Conservation (phyloP, 352 stramenopile species). For the Thraustotheca clavata region DNA sequence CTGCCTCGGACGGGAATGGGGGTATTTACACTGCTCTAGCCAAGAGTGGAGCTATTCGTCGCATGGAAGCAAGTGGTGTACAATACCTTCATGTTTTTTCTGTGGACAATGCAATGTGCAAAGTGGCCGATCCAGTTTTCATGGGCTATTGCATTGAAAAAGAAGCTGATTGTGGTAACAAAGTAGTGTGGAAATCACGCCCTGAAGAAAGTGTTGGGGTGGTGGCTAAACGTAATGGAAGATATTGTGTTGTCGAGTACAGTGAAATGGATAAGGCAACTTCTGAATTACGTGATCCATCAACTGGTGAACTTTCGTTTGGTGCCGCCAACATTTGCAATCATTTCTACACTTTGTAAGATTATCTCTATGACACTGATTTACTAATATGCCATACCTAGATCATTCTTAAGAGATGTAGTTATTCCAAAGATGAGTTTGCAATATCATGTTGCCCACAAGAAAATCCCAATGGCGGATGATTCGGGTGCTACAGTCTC, state of each 20-base stretch:
- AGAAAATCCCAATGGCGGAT: conserved; percentile 95
- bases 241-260: conserved; percentile 96
- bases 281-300: conserved; percentile 47
- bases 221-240: conserved; percentile 67
- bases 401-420: conserved; percentile 77
- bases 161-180: conserved; percentile 93
- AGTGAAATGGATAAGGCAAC: conserved; percentile 87
- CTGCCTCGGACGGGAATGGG: conserved; percentile 97
- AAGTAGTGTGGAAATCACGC: conserved; percentile 92
- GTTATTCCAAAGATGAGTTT: conserved; percentile 70
- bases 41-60: conserved; percentile 77
- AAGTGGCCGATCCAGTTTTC: conserved; percentile 93
- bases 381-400: conserved; percentile 11
- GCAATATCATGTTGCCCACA: conserved; percentile 95
- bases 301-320: conserved; percentile 85
- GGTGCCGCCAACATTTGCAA: conserved; percentile 98
- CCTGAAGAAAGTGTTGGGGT: conserved; percentile 92
- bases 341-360: conserved; percentile 94
- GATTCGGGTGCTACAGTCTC: conserved; percentile 67
- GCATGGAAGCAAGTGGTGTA: conserved; percentile 81
- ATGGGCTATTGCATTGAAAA: conserved; percentile 93
- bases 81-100: conserved; percentile 96
- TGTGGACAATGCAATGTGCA: conserved; percentile 97
- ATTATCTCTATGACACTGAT: neutral
- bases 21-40: conserved; percentile 92